Evolutionary conservation across 345 rosid genomes (phyloP).

Genomic region (Gossypium longicalyx): DNA sequence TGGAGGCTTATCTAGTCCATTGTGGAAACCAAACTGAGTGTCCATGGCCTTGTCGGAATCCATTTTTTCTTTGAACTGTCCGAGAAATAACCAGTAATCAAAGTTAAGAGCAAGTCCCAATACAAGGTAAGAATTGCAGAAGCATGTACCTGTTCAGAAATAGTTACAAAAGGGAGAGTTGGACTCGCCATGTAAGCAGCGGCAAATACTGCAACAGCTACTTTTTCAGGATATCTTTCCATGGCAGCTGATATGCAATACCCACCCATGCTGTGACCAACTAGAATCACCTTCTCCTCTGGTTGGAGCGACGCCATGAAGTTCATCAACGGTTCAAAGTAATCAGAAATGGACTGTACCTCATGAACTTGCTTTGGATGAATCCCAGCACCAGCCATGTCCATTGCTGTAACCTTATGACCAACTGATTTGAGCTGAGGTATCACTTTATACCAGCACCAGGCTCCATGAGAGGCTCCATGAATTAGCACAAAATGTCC

Average conservation of each 20-base stretch:
- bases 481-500: conserved; percentile 54
- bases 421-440: conserved; percentile 37
- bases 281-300: conserved; percentile 11
- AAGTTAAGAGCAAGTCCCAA: neutral
- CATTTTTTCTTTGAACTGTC: conserved; percentile 9
- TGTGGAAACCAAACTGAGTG: neutral
- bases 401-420: conserved; percentile 45
- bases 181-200: conserved; percentile 51
- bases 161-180: conserved; percentile 19
- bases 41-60: conserved; percentile 25
- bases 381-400: conserved; percentile 45
- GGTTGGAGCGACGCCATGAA: conserved; percentile 9
- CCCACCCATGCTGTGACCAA: conserved; percentile 10
- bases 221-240: conserved; percentile 49
- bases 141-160: conserved; percentile 32
- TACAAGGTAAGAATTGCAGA: neutral
- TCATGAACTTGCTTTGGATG: conserved; percentile 37
- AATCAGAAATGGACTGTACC: neutral
- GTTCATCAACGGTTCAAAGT: conserved; percentile 2
- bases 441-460: conserved; percentile 63
- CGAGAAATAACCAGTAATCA: neutral
- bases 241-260: conserved; percentile 34
- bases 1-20: conserved; percentile 28
- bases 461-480: conserved; percentile 55
- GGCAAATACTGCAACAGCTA: conserved; percentile 40